Percentiles rank a stretch among this genome's conserved stretches.
phyloP scores from a whole-genome alignment of 2,329 filamentous ascomycete species.

The Aspergillus neotritici region DNA sequence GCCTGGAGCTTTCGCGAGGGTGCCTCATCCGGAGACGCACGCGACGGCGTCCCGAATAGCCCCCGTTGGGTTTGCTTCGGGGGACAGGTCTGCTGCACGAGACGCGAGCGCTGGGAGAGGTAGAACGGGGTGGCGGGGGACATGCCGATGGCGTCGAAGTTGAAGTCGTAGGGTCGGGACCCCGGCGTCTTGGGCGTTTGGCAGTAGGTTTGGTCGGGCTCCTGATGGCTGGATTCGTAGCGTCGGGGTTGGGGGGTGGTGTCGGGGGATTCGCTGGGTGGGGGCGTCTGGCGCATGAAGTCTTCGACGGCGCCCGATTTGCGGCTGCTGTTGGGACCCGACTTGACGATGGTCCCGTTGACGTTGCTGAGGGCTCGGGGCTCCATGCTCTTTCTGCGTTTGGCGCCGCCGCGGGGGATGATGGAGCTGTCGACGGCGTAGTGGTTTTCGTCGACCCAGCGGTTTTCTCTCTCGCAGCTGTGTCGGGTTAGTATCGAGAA shows the following conservation, averaged over 20 bases:
- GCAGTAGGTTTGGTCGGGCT: slow-evolving; percentile 16
- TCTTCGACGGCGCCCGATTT: slow-evolving; percentile 27
- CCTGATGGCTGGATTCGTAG: slow-evolving; percentile 14
- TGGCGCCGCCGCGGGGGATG: slow-evolving; percentile 63
- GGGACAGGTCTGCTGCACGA: slow-evolving; percentile 51
- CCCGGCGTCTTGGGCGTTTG: slow-evolving; percentile 31
- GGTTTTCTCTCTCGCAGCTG: slow-evolving; percentile 69
- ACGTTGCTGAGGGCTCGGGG: slow-evolving; percentile 63
- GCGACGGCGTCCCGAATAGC: slow-evolving; percentile 29
- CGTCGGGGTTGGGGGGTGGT: slow-evolving; percentile 12
- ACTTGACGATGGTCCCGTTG: slow-evolving; percentile 56
- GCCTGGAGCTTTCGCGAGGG: slow-evolving; percentile 46
- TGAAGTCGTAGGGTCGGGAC: slow-evolving; percentile 28
- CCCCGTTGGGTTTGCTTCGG: slow-evolving; percentile 46
- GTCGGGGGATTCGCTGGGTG: slow-evolving; percentile 12
- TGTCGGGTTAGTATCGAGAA: slow-evolving; percentile 10
- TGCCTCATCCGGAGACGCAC: slow-evolving; percentile 22
- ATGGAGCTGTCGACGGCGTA: slow-evolving; percentile 65
- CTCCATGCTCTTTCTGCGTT: slow-evolving; percentile 76
- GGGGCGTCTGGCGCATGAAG: slow-evolving; percentile 32
- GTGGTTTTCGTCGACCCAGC: slow-evolving; percentile 67
- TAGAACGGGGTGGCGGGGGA: slow-evolving; percentile 45
- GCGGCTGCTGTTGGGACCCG: slow-evolving; percentile 25
- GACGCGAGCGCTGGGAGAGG: slow-evolving; percentile 36
- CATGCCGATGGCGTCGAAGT: slow-evolving; percentile 36